A percentile compares a stretch with the other conserved stretches of the same genome.
phyloP scores from a whole-genome alignment of 495 filamentous ascomycete species.

The Xylaria flabelliformis region DNA sequence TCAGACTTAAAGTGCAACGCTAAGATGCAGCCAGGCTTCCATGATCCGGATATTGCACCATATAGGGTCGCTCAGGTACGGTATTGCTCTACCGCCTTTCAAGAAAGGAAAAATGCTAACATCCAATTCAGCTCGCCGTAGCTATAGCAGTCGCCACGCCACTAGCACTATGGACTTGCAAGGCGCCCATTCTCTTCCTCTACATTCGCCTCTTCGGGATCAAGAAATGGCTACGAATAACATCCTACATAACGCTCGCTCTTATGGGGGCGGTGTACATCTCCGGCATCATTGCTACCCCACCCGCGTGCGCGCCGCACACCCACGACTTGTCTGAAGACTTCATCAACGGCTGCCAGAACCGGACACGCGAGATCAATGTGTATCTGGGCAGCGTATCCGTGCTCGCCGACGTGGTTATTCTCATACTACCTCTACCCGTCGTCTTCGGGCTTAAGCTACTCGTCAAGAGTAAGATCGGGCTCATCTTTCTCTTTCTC shows the following conservation, averaged over 20 bases:
- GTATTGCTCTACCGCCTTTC: no score
- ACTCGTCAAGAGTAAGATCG: constrained; percentile 39
- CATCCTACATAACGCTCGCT: constrained; percentile 31
- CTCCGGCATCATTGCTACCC: constrained; percentile 38
- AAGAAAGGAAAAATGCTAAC: neutral
- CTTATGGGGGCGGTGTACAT: constrained; percentile 22
- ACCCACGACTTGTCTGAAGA: neutral
- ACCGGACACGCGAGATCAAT: constrained; percentile 35
- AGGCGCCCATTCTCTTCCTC: constrained; percentile 34
- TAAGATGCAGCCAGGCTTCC: constrained; percentile 21
- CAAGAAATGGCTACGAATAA: constrained; percentile 38
- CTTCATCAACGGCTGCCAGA: constrained; percentile 38
- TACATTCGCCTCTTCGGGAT: constrained; percentile 40
- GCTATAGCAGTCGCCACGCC: constrained; percentile 8
- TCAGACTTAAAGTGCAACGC: neutral
- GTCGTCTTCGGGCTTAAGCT: constrained; percentile 45
- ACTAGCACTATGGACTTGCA: constrained; percentile 23
- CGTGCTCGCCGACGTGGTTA: constrained; percentile 45
- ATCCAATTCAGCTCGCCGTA: constrained; percentile 17
- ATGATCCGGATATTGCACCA: neutral
- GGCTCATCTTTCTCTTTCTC: constrained; percentile 40
- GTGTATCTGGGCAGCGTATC: constrained; percentile 17
- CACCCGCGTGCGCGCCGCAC: constrained; percentile 41
- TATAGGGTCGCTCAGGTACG: constrained; percentile 21
- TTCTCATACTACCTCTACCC: constrained; percentile 47